Evolutionary conservation across 2,329 filamentous ascomycete genomes (phyloP).

Genomic region (Paecilomyces sp.): DNA sequence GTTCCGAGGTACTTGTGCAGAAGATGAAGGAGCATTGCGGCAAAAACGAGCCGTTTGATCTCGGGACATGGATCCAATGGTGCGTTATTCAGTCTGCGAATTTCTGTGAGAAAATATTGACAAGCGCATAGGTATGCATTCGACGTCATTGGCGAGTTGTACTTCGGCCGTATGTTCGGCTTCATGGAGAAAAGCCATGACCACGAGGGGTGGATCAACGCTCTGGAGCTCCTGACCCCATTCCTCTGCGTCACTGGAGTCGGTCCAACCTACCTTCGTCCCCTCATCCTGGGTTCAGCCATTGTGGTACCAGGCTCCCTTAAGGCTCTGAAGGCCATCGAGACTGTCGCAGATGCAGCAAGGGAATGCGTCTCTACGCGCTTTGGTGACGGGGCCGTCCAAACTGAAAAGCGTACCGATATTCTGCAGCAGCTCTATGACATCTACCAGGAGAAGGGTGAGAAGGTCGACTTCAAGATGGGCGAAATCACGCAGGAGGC

Average conservation of each 20-base stretch:
- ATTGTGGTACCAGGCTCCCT: slow-evolving; percentile 13
- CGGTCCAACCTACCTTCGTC: slow-evolving; percentile 21
- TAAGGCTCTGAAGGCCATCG: slow-evolving; percentile 19
- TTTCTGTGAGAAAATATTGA: not conserved
- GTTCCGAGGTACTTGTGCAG: slow-evolving; percentile 13
- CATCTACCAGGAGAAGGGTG: slow-evolving; percentile 20
- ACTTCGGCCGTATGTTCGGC: slow-evolving; percentile 21
- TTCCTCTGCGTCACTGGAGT: slow-evolving; percentile 20
- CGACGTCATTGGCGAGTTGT: slow-evolving; percentile 18
- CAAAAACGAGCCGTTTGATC: slow-evolving; percentile 10
- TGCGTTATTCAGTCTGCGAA: not conserved
- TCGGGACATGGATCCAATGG: slow-evolving; percentile 16
- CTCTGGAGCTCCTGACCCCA: slow-evolving; percentile 28
- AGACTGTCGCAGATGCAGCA: slow-evolving; percentile 17
- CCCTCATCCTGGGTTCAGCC: slow-evolving; percentile 17
- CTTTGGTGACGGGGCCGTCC: slow-evolving; percentile 10
- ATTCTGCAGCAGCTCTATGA: slow-evolving; percentile 20
- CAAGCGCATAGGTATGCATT: slow-evolving; percentile 9
- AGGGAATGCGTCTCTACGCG: slow-evolving; percentile 15
- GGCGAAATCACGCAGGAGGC: slow-evolving; percentile 21
- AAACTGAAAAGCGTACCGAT: slow-evolving; percentile 15
- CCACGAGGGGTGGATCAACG: slow-evolving; percentile 29
- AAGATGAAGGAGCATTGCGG: slow-evolving; percentile 10
- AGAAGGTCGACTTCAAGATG: slow-evolving; percentile 21
- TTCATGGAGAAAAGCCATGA: slow-evolving; percentile 23